Base-by-base conservation (phyloP, 768 basidiomycete species). In the Hysterangium stoloniferum region DNA sequence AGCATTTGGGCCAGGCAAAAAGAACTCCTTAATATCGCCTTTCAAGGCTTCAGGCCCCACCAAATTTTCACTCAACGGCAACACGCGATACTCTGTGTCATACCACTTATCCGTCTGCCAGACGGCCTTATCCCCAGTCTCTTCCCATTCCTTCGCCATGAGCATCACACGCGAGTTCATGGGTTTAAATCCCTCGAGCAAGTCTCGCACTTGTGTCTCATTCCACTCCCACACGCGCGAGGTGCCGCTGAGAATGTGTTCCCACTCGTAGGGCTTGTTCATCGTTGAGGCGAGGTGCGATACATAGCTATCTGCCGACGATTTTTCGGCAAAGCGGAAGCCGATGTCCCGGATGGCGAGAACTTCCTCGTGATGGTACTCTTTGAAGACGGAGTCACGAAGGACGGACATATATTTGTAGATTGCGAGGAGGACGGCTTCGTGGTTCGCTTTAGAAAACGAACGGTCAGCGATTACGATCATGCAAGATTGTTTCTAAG, bases 71-170 rank as follows among this genome's bases (percentile, higher is more conserved):
- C 83, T 78, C 62, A 86, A 78, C 45, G 70, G 72, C 57, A 87
- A 77, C n/a, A 94, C 79, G 31, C 71, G 71, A 65, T 94, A 97
- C 54, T 79, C 75, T 2, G 96, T 97, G 4, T 86, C 90, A 65
- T 99, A 99, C 80, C 91, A 92, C 36, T 84, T 82, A 66, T 98
- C 96, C 37, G 75, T 79, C 56, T 76, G 60, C 89, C 89, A 92
- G 12, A 59, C 52, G 8, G 65, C 57, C 32, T 67, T 64, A 15
- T 72, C 62, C 12, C 70, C 68, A 27, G 76, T 53, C 52, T 74
- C 78, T 22, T 66, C 63, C 48, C 85, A 69, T 34, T 82, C 54
- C 62, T 80, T 80, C n/a, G 83, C 83, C 77, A 90, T 89, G 34
- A 99, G 65, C 22, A 86, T 79, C 19, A 83, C 78, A 19, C 88